Conservation (phyloP, 768 basidiomycete genomes). For the Tricholoma sp. region DNA sequence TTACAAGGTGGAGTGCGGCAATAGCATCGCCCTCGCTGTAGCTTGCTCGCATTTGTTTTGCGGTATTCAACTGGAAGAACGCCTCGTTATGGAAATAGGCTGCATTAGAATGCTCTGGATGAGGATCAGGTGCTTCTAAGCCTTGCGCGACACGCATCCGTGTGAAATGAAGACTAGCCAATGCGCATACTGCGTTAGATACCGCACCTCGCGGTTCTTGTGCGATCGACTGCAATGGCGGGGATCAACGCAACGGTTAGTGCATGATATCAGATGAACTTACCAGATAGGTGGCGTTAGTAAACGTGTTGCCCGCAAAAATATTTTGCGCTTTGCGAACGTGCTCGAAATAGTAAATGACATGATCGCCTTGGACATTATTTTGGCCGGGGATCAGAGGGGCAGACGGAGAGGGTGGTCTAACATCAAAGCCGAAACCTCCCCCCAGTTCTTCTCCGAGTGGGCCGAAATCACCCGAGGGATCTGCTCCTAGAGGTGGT, state of each 20-base stretch:
- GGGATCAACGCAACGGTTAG: slow-evolving; percentile 6
- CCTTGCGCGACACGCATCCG: slow-evolving; percentile 59
- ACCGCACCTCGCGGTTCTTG: slow-evolving; percentile 68
- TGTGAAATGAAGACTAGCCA: slow-evolving; percentile 65
- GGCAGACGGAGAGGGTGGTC: slow-evolving; percentile 18
- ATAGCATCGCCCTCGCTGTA: slow-evolving; percentile 69
- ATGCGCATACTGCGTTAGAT: slow-evolving; percentile 70
- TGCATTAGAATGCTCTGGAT: slow-evolving; percentile 52
- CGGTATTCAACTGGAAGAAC: slow-evolving; percentile 51
- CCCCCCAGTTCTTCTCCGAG: slow-evolving; percentile 25
- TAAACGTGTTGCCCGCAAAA: slow-evolving; percentile 57
- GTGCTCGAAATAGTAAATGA: slow-evolving; percentile 72
- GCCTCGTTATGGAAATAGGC: slow-evolving; percentile 67
- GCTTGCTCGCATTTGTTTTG: slow-evolving; percentile 46
- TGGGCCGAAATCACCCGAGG: slow-evolving; percentile 27
- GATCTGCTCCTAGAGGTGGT: slow-evolving; percentile 23
- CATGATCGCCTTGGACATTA: slow-evolving; percentile 48
- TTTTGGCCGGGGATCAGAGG: slow-evolving; percentile 31
- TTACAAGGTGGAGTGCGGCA: slow-evolving; percentile 74
- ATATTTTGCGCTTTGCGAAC: slow-evolving; percentile 64
- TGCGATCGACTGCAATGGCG: slow-evolving; percentile 40
- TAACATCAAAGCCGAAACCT: slow-evolving; percentile 27
- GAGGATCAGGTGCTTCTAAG: slow-evolving; percentile 48
- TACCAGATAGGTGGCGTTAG: slow-evolving; percentile 63
- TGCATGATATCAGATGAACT: slow-evolving; percentile 21